Evolutionary conservation across 2,329 filamentous ascomycete genomes (phyloP), one percentile per base, ranked within the genome.

Genomic region (Mycocentrospora acerina): DNA sequence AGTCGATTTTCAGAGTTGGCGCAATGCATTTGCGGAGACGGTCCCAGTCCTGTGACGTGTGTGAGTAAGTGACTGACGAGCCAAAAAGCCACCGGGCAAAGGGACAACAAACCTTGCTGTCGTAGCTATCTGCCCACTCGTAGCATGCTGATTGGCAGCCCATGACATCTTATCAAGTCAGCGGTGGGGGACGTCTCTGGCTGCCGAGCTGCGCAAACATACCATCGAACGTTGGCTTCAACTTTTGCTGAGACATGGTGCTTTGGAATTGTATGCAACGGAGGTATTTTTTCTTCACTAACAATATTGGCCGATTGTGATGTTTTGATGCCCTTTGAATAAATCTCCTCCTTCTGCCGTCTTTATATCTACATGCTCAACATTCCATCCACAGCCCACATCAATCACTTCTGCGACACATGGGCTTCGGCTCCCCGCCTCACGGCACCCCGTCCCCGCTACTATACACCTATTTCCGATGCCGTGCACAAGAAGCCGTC

Each of bases 51-150:
- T 67, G 38, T 14, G 4, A 26, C 13, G 35, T 15, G 28, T 45
- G 32, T 47, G 40, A 26, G 11, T 27, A 15, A 19, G 17, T 29
- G 15, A 24, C 25, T 22, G 11, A 32, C 27, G 17, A 32, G 32
- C 14, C 27, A 16, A 6, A 4, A 15, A 22, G 9, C 5, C 19
- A 22, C 19, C 19, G 19, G 9, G 19, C 9, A 22, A 9, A 32
- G 25, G 10, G 15, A 18, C 24, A 16, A 38, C 49, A 25, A 43
- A 68, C 69, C 66, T 85, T 85, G 62, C 74, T 75, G 64, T 83
- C 80, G 65, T 83, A 83, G 70, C 76, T 80, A 62, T 82, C 80
- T 40, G 78, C 80, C 81, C 81, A 84, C 57, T 82, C 77, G 63
- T 78, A 82, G 52, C 73, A 68, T 24, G 73, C 70, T 33, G 72